Evolutionary conservation across 495 filamentous ascomycete genomes (phyloP), one percentile per base, ranked within the genome.

Genomic region (Penicillium cataractarum): DNA sequence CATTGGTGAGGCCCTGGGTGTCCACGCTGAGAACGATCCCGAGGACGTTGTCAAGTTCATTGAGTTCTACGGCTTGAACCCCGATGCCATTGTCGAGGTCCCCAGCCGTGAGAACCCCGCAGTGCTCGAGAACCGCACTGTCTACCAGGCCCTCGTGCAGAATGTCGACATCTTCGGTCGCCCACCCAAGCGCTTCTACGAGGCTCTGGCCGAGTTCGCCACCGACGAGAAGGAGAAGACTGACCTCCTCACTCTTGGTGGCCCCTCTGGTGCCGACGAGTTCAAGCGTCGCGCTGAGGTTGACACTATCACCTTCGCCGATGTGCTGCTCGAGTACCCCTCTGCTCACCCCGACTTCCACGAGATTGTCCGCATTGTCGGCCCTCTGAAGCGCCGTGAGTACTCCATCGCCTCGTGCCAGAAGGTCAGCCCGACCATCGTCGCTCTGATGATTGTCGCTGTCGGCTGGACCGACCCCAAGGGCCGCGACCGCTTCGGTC

Each of bases 361-460:
- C 70, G 93, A 99, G 70, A 90, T 99, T 61, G 88, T 90, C 56
- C 89, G 89, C 65, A 91, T 99, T 57, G 89, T 99, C 54, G 85
- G 83, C 55, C 96, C 95, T 8, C 85, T 97, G 79, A 99, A 98
- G 84, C 91, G 95, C 55, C 87, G 95, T 57, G 95, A 99, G 76
- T 99, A 99, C 86, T 96, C 91, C 24, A 97, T 99, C 66, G 96
- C 95, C 31, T 97, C 94, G 10, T 92, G 91, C 53, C 95, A 98
- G 78, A 92, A 92, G 64, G 93, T 96, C 7, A 91, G 90, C 3
- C 93, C 95, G 3, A 91, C 82, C 65, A 87, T 84, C 62, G 92
- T 99, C 52, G 84, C 92, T n/a, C 84, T 99, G 61, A 92, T 98
- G 86, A 96, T 99, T 70, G 95, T 99, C 49, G 94, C 92, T n/a